phyloP scores from a whole-genome alignment of 2,329 filamentous ascomycete species.

The Pseudogymnoascus sp. region DNA sequence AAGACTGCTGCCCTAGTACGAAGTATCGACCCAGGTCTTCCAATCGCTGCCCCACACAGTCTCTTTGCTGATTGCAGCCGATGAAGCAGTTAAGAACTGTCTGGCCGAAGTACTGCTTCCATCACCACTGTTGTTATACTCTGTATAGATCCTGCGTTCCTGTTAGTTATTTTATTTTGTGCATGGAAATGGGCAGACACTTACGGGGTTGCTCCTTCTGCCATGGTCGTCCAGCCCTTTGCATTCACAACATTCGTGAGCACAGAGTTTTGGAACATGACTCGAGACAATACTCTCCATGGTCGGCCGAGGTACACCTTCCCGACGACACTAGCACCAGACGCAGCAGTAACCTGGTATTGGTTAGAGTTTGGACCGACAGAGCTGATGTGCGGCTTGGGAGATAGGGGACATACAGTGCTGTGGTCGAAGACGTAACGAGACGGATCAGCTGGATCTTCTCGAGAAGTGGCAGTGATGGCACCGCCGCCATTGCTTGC shows the following conservation, averaged over 20 bases:
- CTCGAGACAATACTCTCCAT: constrained; percentile 40
- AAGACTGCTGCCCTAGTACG: constrained; percentile 10
- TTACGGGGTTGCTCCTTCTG: constrained; percentile 16
- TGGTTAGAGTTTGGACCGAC: constrained; percentile 19
- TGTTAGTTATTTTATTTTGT: neutral
- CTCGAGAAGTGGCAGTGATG: constrained; percentile 37
- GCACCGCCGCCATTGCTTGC: constrained; percentile 30
- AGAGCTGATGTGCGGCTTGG: constrained; percentile 27
- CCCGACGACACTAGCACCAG: constrained; percentile 22
- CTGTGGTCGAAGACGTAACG: constrained; percentile 48
- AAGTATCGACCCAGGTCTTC: constrained; percentile 12
- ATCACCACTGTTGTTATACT: constrained; percentile 14
- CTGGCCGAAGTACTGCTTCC: constrained; percentile 10
- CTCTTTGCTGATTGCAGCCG: constrained; percentile 10
- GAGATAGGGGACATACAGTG: constrained; percentile 31
- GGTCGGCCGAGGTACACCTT: constrained; percentile 43
- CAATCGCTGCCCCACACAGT: constrained; percentile 10
- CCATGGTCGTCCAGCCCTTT: constrained; percentile 36
- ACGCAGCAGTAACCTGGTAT: constrained; percentile 7
- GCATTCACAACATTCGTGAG: constrained; percentile 41
- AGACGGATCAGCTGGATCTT: constrained; percentile 28
- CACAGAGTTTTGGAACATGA: constrained; percentile 40
- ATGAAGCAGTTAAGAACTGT: constrained; percentile 10
- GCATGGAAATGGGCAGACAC: neutral
- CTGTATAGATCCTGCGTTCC: constrained; percentile 10